These are phyloP conservation scores for Metschnikowia kofuensis DNA, from an alignment of 805 yeast genomes.

Conservation along the genomic window DNA sequence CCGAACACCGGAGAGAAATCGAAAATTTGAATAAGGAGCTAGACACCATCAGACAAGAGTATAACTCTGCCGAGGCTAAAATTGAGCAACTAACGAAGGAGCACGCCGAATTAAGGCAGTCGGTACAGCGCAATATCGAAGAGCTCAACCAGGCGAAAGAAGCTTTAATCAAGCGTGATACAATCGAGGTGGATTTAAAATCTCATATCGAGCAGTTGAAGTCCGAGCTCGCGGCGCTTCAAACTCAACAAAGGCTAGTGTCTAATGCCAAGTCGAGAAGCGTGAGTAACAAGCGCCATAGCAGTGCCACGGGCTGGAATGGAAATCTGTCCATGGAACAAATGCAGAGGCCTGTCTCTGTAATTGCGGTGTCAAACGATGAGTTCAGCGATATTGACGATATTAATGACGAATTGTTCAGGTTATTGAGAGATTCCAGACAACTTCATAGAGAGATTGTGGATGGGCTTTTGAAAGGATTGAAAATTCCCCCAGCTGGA, in stretches of 20 bases:
- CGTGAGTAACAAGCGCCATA: slow-evolving; percentile 39
- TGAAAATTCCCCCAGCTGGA: slow-evolving; percentile 82
- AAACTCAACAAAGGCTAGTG: slow-evolving; percentile 36
- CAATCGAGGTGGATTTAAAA: slow-evolving; percentile 64
- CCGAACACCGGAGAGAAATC: slow-evolving; percentile 48
- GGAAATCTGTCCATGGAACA: slow-evolving; percentile 34
- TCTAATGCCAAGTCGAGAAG: slow-evolving; percentile 31
- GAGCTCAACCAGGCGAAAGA: slow-evolving; percentile 61
- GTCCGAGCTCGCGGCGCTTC: slow-evolving; percentile 47
- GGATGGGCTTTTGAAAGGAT: slow-evolving; percentile 78
- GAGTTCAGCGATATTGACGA: slow-evolving; percentile 59
- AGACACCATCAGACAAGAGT: slow-evolving; percentile 50
- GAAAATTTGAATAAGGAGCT: slow-evolving; percentile 55
- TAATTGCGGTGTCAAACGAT: slow-evolving; percentile 53
- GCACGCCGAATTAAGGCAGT: slow-evolving; percentile 61
- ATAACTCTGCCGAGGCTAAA: slow-evolving; percentile 54
- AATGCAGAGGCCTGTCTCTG: slow-evolving; percentile 56
- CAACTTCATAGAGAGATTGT: slow-evolving; percentile 78
- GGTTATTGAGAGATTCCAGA: slow-evolving; percentile 66
- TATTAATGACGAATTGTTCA: slow-evolving; percentile 72
- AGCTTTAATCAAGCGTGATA: slow-evolving; percentile 55
- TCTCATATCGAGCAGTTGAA: slow-evolving; percentile 56
- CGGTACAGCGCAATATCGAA: slow-evolving; percentile 57
- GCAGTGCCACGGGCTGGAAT: slow-evolving; percentile 38
- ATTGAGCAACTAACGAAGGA: slow-evolving; percentile 58